These are phyloP conservation scores for Alternaria burnsii DNA, from an alignment of 2,329 filamentous ascomycete species.

Conservation along the genomic window DNA sequence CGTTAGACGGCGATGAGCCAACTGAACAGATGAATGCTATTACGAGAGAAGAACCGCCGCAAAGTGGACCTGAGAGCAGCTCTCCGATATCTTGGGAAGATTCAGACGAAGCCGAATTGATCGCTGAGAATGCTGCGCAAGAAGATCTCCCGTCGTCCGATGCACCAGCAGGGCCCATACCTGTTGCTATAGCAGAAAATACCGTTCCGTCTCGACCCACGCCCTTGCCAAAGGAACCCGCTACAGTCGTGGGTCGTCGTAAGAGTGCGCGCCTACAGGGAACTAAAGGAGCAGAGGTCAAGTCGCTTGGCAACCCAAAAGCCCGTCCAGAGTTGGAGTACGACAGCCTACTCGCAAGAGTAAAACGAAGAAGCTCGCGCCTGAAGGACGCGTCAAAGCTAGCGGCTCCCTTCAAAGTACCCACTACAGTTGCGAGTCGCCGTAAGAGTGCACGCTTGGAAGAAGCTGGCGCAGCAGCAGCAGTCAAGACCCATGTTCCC, in stretches of 20 bases:
- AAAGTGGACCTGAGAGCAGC: background rate
- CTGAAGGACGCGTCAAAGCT: background rate
- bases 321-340: background rate
- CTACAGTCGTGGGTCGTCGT: background rate
- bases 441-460: background rate
- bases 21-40: background rate
- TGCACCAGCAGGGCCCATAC: background rate
- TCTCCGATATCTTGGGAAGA: background rate
- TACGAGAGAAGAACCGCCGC: background rate
- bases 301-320: background rate
- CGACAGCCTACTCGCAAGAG: background rate
- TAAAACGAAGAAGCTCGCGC: background rate
- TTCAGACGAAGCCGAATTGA: slow-evolving; percentile 1
- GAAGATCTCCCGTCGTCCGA: background rate
- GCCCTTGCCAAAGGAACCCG: background rate
- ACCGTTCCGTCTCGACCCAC: background rate
- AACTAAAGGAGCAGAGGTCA: background rate
- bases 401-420: background rate
- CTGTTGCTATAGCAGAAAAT: background rate
- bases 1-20: background rate
- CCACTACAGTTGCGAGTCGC: background rate
- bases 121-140: background rate
- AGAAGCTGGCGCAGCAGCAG: background rate
- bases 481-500: no score
- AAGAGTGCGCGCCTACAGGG: background rate